phyloP scores from a whole-genome alignment of 495 filamentous ascomycete genomes.

The Penicillium simplicissimum region DNA sequence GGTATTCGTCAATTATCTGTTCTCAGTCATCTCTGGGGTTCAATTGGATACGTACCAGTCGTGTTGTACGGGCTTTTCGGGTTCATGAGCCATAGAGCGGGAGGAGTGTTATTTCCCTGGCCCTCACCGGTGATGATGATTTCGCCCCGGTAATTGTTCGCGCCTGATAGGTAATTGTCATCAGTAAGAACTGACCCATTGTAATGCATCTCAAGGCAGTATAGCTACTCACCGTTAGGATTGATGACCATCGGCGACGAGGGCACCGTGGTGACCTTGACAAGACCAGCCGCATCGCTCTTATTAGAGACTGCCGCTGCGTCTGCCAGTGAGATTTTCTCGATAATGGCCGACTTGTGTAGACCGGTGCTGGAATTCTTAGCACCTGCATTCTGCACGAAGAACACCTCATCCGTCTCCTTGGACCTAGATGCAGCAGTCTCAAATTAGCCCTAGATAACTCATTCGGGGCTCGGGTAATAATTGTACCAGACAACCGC shows the following conservation, averaged over 20 bases:
- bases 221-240: slow-evolving; percentile 45
- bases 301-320: slow-evolving; percentile 38
- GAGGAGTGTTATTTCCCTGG: slow-evolving; percentile 42
- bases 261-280: slow-evolving; percentile 38
- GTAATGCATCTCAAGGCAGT: neutral
- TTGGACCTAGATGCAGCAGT: slow-evolving; percentile 29
- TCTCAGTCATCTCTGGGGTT: neutral
- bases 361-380: slow-evolving; percentile 48
- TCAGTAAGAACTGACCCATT: neutral
- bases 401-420: slow-evolving; percentile 52
- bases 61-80: slow-evolving; percentile 51
- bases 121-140: slow-evolving; percentile 50
- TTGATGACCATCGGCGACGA: slow-evolving; percentile 45
- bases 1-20: neutral
- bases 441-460: neutral
- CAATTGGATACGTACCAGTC: slow-evolving; percentile 32
- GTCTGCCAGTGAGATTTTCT: slow-evolving; percentile 48
- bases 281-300: slow-evolving; percentile 42
- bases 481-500: slow-evolving; percentile 49
- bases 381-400: slow-evolving; percentile 52
- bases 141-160: slow-evolving; percentile 47
- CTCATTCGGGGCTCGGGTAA: neutral
- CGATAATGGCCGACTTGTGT: slow-evolving; percentile 51
- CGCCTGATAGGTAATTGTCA: slow-evolving; percentile 36
- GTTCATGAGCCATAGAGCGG: slow-evolving; percentile 48